Evolutionary conservation across 2,329 filamentous ascomycete genomes (phyloP).

Genomic region (Verticillium zaregamsianum): DNA sequence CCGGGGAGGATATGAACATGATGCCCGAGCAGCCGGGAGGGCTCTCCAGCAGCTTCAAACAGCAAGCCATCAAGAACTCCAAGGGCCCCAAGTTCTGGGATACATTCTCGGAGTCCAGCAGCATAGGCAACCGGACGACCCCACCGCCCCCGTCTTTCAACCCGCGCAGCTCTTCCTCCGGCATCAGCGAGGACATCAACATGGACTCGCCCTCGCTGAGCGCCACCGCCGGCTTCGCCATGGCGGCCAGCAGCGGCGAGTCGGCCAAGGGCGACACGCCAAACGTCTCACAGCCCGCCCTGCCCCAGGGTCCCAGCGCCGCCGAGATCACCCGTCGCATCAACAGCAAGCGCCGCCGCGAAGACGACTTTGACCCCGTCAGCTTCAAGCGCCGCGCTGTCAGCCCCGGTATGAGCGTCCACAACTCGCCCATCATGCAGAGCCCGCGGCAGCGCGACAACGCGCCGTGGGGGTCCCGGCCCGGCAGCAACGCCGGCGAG

Average conservation of each 20-base stretch:
- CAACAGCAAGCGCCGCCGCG: constrained; percentile 76
- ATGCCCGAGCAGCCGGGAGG: constrained; percentile 50
- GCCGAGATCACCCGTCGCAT: constrained; percentile 75
- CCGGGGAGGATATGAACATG: constrained; percentile 56
- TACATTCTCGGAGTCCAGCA: constrained; percentile 65
- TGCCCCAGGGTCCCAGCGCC: constrained; percentile 49
- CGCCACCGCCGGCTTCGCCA: constrained; percentile 27
- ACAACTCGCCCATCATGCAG: constrained; percentile 85
- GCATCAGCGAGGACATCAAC: constrained; percentile 64
- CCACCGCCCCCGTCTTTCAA: constrained; percentile 65
- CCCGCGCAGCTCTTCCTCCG: constrained; percentile 54
- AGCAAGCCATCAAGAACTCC: constrained; percentile 67
- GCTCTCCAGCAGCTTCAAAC: constrained; percentile 67
- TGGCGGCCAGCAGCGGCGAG: constrained; percentile 15
- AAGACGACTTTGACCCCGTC: constrained; percentile 84
- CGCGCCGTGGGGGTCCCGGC: constrained; percentile 67
- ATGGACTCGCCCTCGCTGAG: constrained; percentile 64
- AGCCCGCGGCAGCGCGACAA: constrained; percentile 73
- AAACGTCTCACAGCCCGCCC: constrained; percentile 14
- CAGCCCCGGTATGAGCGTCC: constrained; percentile 83
- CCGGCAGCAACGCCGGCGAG: constrained; percentile 57
- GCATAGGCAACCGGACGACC: constrained; percentile 41
- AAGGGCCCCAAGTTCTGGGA: constrained; percentile 75
- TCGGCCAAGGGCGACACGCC: constrained; percentile 22
- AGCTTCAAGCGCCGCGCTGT: constrained; percentile 91